A percentile compares a stretch with the other conserved stretches of the same genome.
Conservation (phyloP, 345 rosid genomes). For the Tarenaya hassleriana region DNA sequence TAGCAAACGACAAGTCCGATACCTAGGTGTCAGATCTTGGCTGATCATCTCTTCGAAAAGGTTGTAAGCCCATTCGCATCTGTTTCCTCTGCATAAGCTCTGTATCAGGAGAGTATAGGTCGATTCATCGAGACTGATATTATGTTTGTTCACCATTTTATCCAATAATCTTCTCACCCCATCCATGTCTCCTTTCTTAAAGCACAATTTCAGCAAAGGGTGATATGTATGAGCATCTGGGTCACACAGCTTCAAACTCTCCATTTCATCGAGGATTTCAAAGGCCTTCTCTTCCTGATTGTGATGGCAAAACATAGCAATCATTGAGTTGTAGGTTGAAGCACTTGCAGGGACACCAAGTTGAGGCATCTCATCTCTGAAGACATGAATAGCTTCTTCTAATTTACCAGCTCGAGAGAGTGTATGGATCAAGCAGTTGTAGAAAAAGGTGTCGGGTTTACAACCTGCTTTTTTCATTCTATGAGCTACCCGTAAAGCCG, state of each 20-base stretch:
- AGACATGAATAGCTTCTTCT: constrained; percentile 48
- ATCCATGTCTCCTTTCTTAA: constrained; percentile 53
- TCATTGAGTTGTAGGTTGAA: constrained; percentile 72
- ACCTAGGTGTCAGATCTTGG: constrained; percentile 56
- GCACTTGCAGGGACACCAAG: constrained; percentile 37
- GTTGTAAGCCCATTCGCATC: constrained; percentile 57
- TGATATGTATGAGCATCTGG: constrained; percentile 71
- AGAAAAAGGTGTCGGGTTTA: constrained; percentile 48
- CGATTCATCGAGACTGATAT: constrained; percentile 69
- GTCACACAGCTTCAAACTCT: constrained; percentile 35
- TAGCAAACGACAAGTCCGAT: constrained; percentile 55
- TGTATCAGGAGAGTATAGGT: constrained; percentile 71
- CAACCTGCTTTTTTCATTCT: constrained; percentile 51
- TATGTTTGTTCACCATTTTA: constrained; percentile 68
- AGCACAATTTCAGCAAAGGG: constrained; percentile 60
- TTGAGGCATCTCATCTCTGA: constrained; percentile 52
- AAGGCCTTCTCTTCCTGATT: constrained; percentile 41
- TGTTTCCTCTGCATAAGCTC: constrained; percentile 59
- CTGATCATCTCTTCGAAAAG: constrained; percentile 70
- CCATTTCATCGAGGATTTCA: constrained; percentile 49
- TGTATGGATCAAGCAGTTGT: constrained; percentile 66
- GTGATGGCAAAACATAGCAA: constrained; percentile 65
- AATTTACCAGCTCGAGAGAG: constrained; percentile 54
- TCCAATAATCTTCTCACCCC: constrained; percentile 49
- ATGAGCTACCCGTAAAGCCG: constrained; percentile 43